Conservation (phyloP, 768 basidiomycete genomes). For the Holtermannia corniformis region DNA sequence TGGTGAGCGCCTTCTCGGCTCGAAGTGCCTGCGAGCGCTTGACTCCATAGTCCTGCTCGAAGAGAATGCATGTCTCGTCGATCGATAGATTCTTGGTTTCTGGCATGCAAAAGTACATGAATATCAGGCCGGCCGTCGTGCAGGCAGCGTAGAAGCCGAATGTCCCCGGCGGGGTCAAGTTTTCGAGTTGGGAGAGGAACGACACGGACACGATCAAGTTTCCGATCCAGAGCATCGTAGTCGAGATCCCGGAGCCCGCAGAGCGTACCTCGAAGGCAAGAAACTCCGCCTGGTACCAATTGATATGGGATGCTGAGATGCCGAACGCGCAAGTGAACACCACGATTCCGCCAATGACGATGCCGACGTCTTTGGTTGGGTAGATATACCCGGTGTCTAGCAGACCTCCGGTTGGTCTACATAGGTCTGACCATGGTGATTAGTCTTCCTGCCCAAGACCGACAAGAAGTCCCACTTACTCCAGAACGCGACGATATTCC, state of each 20-base stretch:
- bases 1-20: too few relatives aligned
- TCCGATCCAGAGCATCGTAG: slow-evolving; percentile 22
- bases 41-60: neutral
- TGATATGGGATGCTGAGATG: slow-evolving; percentile 18
- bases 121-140: slow-evolving; percentile 10
- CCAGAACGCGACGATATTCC: slow-evolving; percentile 21
- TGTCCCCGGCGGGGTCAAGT: slow-evolving; percentile 19
- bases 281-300: slow-evolving; percentile 18
- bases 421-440: slow-evolving; percentile 19
- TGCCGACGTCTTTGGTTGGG: too few relatives aligned
- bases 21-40: too few relatives aligned
- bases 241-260: slow-evolving; percentile 13
- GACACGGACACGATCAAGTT: slow-evolving; percentile 29
- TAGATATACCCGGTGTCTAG: neutral
- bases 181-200: slow-evolving; percentile 25
- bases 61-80: neutral
- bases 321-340: slow-evolving; percentile 24
- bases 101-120: slow-evolving; percentile 14
- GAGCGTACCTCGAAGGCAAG: slow-evolving; percentile 27
- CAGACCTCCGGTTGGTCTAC: slow-evolving; percentile 11
- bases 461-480: slow-evolving; percentile 14
- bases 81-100: slow-evolving; percentile 1
- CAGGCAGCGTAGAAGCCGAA: slow-evolving; percentile 14
- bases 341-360: slow-evolving; percentile 16
- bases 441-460: slow-evolving; percentile 16